A percentile compares a stretch with the other conserved stretches of the same genome.
These are phyloP conservation scores for Dendrobium catenatum DNA, from an alignment of 106 monocot genomes.

Conservation along the genomic window DNA sequence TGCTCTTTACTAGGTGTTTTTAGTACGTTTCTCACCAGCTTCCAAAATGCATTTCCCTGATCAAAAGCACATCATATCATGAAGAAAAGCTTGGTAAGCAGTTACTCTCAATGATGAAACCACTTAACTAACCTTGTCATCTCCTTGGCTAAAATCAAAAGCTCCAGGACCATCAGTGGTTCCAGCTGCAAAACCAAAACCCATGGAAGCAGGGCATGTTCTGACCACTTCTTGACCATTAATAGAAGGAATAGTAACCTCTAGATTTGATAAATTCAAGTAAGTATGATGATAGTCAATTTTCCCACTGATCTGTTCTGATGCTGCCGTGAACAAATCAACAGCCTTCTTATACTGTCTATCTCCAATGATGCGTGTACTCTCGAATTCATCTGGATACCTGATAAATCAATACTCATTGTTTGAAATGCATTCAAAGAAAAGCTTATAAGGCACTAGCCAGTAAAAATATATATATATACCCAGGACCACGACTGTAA, in stretches of 20 bases:
- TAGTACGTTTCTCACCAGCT: slow-evolving; percentile 60
- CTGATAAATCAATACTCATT: slow-evolving; percentile 20
- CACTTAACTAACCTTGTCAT: slow-evolving; percentile 49
- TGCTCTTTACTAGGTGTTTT: slow-evolving; percentile 69
- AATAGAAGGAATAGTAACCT: slow-evolving; percentile 41
- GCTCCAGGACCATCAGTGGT: slow-evolving; percentile 98
- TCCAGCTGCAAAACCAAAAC: slow-evolving; percentile 94
- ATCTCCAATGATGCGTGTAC: slow-evolving; percentile 84
- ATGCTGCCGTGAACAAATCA: slow-evolving; percentile 68
- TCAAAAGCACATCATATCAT: slow-evolving; percentile 8
- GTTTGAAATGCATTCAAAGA: slow-evolving; percentile 2
- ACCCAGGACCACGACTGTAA: slow-evolving; percentile 95
- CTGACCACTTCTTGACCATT: slow-evolving; percentile 27
- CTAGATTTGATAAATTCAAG: slow-evolving; percentile 63
- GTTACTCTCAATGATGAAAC: background rate
- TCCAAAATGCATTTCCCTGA: slow-evolving; percentile 96
- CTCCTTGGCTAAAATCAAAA: slow-evolving; percentile 91
- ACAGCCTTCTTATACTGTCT: slow-evolving; percentile 72
- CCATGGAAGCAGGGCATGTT: slow-evolving; percentile 96
- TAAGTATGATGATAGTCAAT: slow-evolving; percentile 78
- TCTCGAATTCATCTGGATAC: slow-evolving; percentile 94
- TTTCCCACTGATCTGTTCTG: slow-evolving; percentile 63
- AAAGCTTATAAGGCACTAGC: background rate
- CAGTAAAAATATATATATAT: background rate
- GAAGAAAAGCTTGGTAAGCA: background rate